phyloP scores from a whole-genome alignment of 1,284 basidiomycete genomes.

The Mycosarcoma maydis region DNA sequence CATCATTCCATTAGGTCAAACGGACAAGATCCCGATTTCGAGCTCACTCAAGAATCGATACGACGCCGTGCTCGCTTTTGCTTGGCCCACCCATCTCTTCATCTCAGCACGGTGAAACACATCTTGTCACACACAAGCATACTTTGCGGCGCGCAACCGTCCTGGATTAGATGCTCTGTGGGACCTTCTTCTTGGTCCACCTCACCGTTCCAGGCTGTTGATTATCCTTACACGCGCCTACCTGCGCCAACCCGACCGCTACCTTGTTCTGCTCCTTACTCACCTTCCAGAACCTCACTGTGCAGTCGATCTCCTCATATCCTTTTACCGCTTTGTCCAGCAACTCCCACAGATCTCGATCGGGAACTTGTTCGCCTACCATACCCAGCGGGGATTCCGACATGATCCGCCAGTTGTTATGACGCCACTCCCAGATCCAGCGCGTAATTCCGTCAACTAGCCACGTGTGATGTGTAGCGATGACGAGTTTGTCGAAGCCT shows the following conservation, averaged over 20 bases:
- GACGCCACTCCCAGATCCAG: conserved; percentile 64
- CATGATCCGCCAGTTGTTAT: conserved; percentile 59
- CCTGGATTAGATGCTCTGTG: conserved; percentile 11
- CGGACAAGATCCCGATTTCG: conserved; percentile 17
- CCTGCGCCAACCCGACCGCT: conserved; percentile 53
- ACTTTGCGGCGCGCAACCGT: no score
- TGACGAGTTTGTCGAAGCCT: conserved; percentile 65
- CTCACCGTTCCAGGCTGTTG: conserved; percentile 57
- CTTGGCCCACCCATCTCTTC: conserved; percentile 23
- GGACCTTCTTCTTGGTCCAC: conserved; percentile 54
- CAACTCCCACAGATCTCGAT: conserved; percentile 64
- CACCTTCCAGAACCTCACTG: conserved; percentile 64
- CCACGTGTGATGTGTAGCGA: conserved; percentile 62
- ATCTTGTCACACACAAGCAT: no score
- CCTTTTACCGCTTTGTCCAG: conserved; percentile 54
- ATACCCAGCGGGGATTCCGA: conserved; percentile 42
- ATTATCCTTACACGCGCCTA: conserved; percentile 59
- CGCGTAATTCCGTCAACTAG: conserved; percentile 61
- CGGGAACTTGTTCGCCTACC: conserved; percentile 59
- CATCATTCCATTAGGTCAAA: conserved; percentile 9
- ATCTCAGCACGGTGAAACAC: neutral
- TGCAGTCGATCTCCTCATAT: conserved; percentile 65
- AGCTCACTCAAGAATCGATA: conserved; percentile 28
- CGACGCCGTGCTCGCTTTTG: conserved; percentile 20
- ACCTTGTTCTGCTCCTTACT: conserved; percentile 37